Base-by-base conservation (phyloP, 1,139 yeast genomes). In the Blastobotrys elegans region DNA sequence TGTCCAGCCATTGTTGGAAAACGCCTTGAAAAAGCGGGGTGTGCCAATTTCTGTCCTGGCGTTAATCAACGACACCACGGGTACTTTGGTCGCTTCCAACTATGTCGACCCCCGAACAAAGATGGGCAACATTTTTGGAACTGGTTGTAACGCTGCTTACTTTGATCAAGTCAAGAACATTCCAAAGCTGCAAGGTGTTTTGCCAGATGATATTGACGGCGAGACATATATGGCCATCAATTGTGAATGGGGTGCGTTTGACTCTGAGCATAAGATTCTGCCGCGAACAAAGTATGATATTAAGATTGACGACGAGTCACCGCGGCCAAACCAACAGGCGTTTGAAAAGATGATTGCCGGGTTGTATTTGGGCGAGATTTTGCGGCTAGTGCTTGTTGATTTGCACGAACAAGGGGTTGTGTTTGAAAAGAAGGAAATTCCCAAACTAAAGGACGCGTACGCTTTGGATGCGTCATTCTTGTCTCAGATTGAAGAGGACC, bases 261-360 rank as follows among this genome's bases (percentile, higher is more conserved):
- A 92, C 69, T 90, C 88, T 64, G 96, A 88, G 68, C 95, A 84
- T 64, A 55, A 53, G 34, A 56, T 68, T 13, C 77, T 92, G 59
- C 98, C 97, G 65, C 80, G 97, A 72, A 90, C 96, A 55, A 82
- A 82, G 65, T 90, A 82, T 67, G 98, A 92, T 68, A 65, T 82
- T 50, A 74, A 71, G 57, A 82, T 92, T 56, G 98, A 92, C 68
- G 73, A 72, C 40, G 84, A 85, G 62, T 84, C 95, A 42, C 97
- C 97, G 62, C 84, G 97, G 72, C 97, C 97, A 45, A 90, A 94
- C 57, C 96, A 90, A 72, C 98, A 92, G 72, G 68, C 92, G 44
- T 92, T 88, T 67, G 98, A 92, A 73, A 92, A 92, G 74, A 89
- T 92, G 97, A 88, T 90, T 61, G 87, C 96, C 39, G 98, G 98